Base-by-base conservation (phyloP, 169 alveolate species). In the Plasmodium billcollinsi region DNA sequence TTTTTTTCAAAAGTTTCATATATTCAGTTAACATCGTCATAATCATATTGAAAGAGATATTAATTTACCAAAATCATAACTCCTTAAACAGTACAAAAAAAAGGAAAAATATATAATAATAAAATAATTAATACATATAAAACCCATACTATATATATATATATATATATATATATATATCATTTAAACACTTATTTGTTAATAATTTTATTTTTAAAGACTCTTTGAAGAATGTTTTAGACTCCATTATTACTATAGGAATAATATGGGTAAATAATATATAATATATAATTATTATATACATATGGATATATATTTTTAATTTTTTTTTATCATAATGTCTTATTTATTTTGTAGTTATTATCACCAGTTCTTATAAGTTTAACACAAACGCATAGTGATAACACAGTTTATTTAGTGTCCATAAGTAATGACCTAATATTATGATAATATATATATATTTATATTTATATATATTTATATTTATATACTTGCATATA, bases 341-440 rank as follows among this genome's bases (percentile, higher is more conserved):
- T 29, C 5, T 11, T 50, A 62, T 62, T 33, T 45, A 33, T 49
- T 29, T 71, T 45, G 54, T 52, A 80, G 91, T 67, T 80, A 12
- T 47, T 80, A 70, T 67, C 85, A 18, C 91, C 91, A n/a, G 91
- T 80, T 26, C 21, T 80, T 56, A 80, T 80, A 54, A 80, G 74
- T 29, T 50, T 80, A 70, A 80, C 91, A 9, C 91, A 80, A 54
- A 80, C 91, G 2, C 91, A 80, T 52, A 80, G 78, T 62, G 91
- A 80, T 61, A 52, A 80, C 39, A 80, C 91, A 26, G 83, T 70
- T 58, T 80, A 67, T 62, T 14, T 70, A 39, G 91, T 80, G 21
- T 66, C 91, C 21, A 50, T 80, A 80, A 47, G 91, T 70, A 80
- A 59, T 56, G 15, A 52, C 39, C 11, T 71, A 2, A 15, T 49